Percentiles rank a stretch among this genome's conserved stretches.
Evolutionary conservation across 1,284 basidiomycete genomes (phyloP).

Genomic region (Lignosus rhinocerotis): DNA sequence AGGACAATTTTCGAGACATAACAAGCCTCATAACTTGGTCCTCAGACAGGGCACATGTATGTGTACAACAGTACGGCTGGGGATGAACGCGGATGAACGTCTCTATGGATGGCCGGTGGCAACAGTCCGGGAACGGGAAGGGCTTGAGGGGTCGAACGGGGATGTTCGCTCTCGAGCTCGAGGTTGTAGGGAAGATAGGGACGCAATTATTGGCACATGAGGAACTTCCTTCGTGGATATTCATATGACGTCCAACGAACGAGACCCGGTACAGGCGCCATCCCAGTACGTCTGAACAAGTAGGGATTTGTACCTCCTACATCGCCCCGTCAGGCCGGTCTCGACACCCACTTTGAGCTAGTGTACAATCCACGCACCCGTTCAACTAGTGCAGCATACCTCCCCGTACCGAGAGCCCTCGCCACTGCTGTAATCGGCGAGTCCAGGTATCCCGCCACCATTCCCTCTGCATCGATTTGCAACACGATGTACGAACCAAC

Average conservation of each 20-base stretch:
- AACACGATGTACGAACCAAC: constrained; percentile 8
- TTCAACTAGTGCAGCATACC: constrained; percentile 12
- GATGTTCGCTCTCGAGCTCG: background rate
- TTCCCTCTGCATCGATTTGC: constrained; percentile 9
- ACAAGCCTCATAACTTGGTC: background rate
- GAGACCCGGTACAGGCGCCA: constrained; percentile 12
- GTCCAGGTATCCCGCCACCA: constrained; percentile 15
- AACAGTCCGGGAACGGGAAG: constrained; percentile 6
- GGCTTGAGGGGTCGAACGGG: background rate
- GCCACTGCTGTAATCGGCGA: constrained; percentile 6
- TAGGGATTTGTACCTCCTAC: constrained; percentile 11
- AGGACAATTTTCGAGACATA: background rate
- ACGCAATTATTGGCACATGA: background rate
- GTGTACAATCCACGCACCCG: constrained; percentile 1
- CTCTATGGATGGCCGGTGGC: constrained; percentile 5
- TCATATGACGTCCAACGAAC: constrained; percentile 8
- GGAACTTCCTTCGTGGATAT: background rate
- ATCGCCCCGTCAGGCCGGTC: background rate
- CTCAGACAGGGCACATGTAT: background rate
- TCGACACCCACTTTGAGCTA: background rate
- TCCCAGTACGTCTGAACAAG: background rate
- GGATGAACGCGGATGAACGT: constrained; percentile 4
- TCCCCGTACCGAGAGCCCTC: constrained; percentile 4
- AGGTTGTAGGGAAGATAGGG: constrained; percentile 5
- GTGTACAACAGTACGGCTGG: background rate